Evolutionary conservation across 768 basidiomycete genomes (phyloP), one percentile per base, ranked within the genome.

Genomic region (Russula abietina): DNA sequence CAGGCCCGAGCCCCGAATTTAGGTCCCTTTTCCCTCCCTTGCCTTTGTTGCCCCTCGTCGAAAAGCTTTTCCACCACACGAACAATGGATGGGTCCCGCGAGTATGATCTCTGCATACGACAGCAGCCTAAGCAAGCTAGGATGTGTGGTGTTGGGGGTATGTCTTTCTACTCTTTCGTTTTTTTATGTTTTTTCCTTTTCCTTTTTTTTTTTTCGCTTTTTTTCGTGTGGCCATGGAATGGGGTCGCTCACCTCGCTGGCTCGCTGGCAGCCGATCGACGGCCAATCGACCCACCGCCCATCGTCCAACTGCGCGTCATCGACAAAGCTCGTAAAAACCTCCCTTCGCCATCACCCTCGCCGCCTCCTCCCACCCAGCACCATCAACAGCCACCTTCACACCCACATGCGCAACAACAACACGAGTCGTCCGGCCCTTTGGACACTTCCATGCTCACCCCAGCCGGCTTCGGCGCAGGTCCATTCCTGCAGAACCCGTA

Each of bases 281-380:
- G 94, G 41, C 94, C 95, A 2, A 93, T 98, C 71, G 94, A 98
- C 78, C 95, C 95, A 0, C 93, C 94, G 1, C 94, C 95, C 19
- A 94, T 98, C 75, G 86, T 98, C n/a, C 93, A 96, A 73, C 84
- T 98, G 9, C 86, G 89, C 59, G 91, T 97, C 59, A 79, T 91
- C 68, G 89, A 93, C 75, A 86, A 83, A 10, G 69, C 75, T 30
- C 71, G 73, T 36, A 76, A 72, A 32, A 71, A 71, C 28, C 19
- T 65, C 1, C 66, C 69, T 30, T 69, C 64, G 28, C 59, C 68
- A 12, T 65, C 66, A 14, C 67, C 67, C 1, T 67, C 65, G 6
- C 64, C 69, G 4, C 58, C 69, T 10, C 61, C 65, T 17, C 61
- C 63, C 3, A 45, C 56, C 2, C 67, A 64, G 14, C 54, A 61